Conservation (phyloP, 331 rosid genomes). For the Quercus lobata region DNA sequence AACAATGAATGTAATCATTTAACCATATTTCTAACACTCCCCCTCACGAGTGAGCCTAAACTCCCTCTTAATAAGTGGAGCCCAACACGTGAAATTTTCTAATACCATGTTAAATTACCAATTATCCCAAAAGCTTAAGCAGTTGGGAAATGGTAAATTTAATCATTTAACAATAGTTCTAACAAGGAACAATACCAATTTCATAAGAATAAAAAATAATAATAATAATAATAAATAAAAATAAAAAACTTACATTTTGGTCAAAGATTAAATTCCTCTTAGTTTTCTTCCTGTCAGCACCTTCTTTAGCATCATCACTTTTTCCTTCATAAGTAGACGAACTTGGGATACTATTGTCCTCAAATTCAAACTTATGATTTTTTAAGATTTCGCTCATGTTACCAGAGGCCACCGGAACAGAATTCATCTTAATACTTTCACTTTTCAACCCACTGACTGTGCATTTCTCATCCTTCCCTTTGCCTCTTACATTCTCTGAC, state of each 20-base stretch:
- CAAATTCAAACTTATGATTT: background rate
- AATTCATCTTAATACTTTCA: background rate
- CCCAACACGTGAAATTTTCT: too few species aligned
- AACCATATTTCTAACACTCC: too few species aligned
- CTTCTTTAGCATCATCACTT: constrained; percentile 9
- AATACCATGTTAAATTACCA: too few species aligned
- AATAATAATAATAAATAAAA: too few species aligned
- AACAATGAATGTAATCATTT: too few species aligned
- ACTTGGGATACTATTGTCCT: background rate
- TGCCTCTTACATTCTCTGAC: constrained; percentile 1
- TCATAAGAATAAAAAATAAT: background rate
- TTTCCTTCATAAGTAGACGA: constrained; percentile 5
- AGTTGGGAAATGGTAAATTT: too few species aligned
- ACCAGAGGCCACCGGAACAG: background rate
- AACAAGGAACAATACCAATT: background rate
- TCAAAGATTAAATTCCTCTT: constrained; percentile 7
- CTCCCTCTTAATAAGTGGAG: too few species aligned
- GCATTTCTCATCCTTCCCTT: constrained; percentile 3
- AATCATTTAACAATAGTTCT: too few species aligned
- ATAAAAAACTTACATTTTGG: constrained; percentile 21
- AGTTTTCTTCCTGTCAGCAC: constrained; percentile 2
- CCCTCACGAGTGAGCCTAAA: too few species aligned
- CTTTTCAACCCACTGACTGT: background rate
- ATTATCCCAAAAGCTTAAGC: too few species aligned
- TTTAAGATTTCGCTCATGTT: background rate